A percentile compares a stretch with the other conserved stretches of the same genome.
These are phyloP conservation scores for Juncus effusus DNA, from an alignment of 176 grass and related monocot species.

Conservation along the genomic window DNA sequence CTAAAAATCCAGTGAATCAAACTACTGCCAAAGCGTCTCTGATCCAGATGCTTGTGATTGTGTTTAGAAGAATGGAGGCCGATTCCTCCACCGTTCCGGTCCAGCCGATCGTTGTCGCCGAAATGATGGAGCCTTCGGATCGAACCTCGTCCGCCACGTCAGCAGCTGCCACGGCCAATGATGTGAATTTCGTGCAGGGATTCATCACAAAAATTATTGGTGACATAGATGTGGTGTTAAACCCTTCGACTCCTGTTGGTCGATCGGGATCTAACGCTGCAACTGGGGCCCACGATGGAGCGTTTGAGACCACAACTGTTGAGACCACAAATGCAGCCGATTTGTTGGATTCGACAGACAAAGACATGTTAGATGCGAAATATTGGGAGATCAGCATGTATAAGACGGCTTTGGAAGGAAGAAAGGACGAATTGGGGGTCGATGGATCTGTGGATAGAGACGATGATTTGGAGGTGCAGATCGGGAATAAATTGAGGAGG, in stretches of 20 bases:
- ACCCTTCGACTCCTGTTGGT: slow-evolving; percentile 44
- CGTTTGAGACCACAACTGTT: slow-evolving; percentile 77
- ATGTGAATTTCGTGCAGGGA: slow-evolving; percentile 75
- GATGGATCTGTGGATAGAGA: slow-evolving; percentile 61
- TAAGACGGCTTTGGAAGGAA: slow-evolving; percentile 85
- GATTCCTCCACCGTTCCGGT: slow-evolving; percentile 87
- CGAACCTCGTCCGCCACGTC: slow-evolving; percentile 34
- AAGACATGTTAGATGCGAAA: slow-evolving; percentile 98
- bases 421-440: slow-evolving; percentile 86
- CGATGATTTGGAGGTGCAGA: slow-evolving; percentile 81
- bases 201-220: slow-evolving; percentile 96
- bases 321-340: slow-evolving; percentile 76
- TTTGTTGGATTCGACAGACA: slow-evolving; percentile 89
- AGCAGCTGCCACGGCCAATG: slow-evolving; percentile 33
- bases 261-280: slow-evolving; percentile 43
- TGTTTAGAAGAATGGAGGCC: slow-evolving; percentile 95
- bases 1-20: slow-evolving; percentile 79
- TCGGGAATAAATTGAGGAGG: slow-evolving; percentile 86
- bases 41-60: slow-evolving; percentile 97
- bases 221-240: slow-evolving; percentile 79
- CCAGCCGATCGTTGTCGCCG: slow-evolving; percentile 91
- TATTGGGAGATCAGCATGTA: slow-evolving; percentile 99
- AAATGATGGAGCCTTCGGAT: slow-evolving; percentile 75
- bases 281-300: slow-evolving; percentile 65
- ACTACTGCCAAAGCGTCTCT: slow-evolving; percentile 96